Evolutionary conservation across 805 yeast genomes (phyloP).

Genomic region (Nakazawaea pomicola): DNA sequence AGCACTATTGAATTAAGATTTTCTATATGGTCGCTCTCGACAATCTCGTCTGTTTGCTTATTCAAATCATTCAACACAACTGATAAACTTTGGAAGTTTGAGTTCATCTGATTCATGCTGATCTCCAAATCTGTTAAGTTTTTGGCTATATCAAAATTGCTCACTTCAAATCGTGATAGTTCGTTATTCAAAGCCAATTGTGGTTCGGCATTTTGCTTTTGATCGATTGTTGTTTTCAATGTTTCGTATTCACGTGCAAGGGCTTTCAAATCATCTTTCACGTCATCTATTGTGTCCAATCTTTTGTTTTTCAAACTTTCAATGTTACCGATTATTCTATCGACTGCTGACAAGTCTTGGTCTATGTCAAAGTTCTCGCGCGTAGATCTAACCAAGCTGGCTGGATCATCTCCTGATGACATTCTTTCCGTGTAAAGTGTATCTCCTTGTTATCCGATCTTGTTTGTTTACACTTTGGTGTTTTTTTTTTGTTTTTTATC

Average conservation of each 20-base stretch:
- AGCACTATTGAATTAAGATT: constrained; percentile 42
- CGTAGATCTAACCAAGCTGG: constrained; percentile 31
- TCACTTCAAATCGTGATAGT: constrained; percentile 33
- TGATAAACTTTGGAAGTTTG: constrained; percentile 32
- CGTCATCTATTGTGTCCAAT: constrained; percentile 19
- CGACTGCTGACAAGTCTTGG: constrained; percentile 42
- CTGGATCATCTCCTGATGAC: constrained; percentile 2
- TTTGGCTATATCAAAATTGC: constrained; percentile 47
- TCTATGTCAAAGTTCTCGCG: constrained; percentile 46
- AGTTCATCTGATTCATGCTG: constrained; percentile 35
- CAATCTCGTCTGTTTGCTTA: constrained; percentile 23
- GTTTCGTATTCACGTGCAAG: constrained; percentile 4
- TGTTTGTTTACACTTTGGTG: background rate
- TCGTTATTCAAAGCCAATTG: constrained; percentile 26
- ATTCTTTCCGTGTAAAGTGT: background rate
- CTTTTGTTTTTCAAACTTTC: constrained; percentile 26
- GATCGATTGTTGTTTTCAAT: constrained; percentile 14
- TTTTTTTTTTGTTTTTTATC: too few relatives aligned
- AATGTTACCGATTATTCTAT: constrained; percentile 36
- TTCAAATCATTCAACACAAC: constrained; percentile 30
- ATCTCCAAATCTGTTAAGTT: constrained; percentile 44
- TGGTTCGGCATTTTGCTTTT: constrained; percentile 24
- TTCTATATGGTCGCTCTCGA: constrained; percentile 27
- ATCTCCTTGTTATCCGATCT: background rate
- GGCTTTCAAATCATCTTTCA: constrained; percentile 17